Evolutionary conservation across 305 asterid genomes (phyloP).

Genomic region (Petunia hybrid): DNA sequence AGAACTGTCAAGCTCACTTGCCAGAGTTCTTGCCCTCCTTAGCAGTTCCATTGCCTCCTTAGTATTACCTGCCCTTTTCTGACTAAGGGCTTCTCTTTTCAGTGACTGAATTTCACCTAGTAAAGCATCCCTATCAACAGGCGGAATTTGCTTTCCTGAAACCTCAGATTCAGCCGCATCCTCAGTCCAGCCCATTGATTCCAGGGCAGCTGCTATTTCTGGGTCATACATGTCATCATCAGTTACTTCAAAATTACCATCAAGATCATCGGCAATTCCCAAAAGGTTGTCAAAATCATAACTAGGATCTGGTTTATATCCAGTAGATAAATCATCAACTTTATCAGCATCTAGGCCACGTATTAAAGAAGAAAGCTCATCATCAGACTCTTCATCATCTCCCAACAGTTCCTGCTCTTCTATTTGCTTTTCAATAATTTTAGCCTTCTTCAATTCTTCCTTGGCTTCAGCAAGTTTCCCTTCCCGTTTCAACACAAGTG

Average conservation of each 20-base stretch:
- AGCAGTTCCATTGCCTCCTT: constrained; percentile 72
- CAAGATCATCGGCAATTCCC: constrained; percentile 59
- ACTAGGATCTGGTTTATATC: constrained; percentile 48
- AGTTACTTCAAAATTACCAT: constrained; percentile 75
- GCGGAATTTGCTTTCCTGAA: constrained; percentile 35
- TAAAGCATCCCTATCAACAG: constrained; percentile 51
- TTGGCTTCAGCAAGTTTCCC: constrained; percentile 92
- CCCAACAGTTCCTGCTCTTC: constrained; percentile 96
- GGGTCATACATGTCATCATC: constrained; percentile 88
- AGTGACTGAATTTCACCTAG: constrained; percentile 68
- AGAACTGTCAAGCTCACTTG: constrained; percentile 54
- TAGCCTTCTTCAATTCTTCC: constrained; percentile 94
- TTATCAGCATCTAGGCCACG: constrained; percentile 70
- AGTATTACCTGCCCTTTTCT: constrained; percentile 80
- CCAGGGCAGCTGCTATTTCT: constrained; percentile 70
- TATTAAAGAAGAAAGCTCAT: constrained; percentile 75
- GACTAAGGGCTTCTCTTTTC: constrained; percentile 71
- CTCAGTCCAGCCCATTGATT: constrained; percentile 93
- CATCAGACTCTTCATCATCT: constrained; percentile 88
- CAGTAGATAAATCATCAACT: constrained; percentile 50
- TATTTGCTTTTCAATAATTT: constrained; percentile 86
- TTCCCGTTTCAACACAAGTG: constrained; percentile 88
- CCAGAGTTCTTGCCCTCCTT: constrained; percentile 77
- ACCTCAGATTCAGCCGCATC: constrained; percentile 51
- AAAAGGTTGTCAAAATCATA: constrained; percentile 56